Percentiles rank a stretch among this genome's conserved stretches.
Conservation (phyloP, 2,329 filamentous ascomycete species). For the Aspergillus vadensis region DNA sequence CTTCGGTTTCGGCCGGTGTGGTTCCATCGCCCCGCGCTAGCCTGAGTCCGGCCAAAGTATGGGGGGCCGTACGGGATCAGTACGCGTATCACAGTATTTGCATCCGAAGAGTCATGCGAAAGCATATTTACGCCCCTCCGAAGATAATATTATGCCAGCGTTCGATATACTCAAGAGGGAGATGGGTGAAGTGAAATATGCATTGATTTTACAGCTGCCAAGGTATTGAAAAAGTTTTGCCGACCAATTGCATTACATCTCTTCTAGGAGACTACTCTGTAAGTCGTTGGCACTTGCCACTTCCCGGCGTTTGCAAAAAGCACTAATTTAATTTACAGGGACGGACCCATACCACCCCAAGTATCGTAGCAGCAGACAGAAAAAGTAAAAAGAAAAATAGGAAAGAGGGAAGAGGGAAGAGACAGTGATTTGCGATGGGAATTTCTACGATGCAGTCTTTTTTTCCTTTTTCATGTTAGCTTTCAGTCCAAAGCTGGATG, state of each 20-base stretch:
- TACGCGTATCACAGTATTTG: not conserved
- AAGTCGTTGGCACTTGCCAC: not conserved
- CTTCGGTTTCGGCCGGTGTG: not conserved
- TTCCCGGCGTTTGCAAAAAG: not conserved
- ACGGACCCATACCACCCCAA: slow-evolving; percentile 1
- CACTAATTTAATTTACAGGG: not conserved
- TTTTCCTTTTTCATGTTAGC: not conserved
- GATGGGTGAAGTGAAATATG: too few species aligned
- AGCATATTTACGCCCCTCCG: not conserved
- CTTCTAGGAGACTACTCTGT: not conserved
- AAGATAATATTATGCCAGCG: too few species aligned
- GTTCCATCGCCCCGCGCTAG: not conserved
- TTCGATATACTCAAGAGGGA: too few species aligned
- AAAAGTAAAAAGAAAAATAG: slow-evolving; percentile 7
- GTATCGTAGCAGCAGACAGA: not conserved
- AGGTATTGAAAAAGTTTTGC: too few species aligned
- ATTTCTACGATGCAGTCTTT: not conserved
- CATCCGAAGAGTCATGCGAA: not conserved
- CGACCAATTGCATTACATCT: too few species aligned
- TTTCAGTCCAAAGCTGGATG: not conserved
- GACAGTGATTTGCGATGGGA: not conserved
- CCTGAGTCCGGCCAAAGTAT: not conserved
- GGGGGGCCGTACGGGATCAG: not conserved
- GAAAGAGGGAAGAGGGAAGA: not conserved
- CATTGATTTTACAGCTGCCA: too few species aligned